Percentiles rank a stretch among this genome's conserved stretches.
Evolutionary conservation across 169 alveolate genomes (phyloP).

Genomic region (Sarcocystis neurona): DNA sequence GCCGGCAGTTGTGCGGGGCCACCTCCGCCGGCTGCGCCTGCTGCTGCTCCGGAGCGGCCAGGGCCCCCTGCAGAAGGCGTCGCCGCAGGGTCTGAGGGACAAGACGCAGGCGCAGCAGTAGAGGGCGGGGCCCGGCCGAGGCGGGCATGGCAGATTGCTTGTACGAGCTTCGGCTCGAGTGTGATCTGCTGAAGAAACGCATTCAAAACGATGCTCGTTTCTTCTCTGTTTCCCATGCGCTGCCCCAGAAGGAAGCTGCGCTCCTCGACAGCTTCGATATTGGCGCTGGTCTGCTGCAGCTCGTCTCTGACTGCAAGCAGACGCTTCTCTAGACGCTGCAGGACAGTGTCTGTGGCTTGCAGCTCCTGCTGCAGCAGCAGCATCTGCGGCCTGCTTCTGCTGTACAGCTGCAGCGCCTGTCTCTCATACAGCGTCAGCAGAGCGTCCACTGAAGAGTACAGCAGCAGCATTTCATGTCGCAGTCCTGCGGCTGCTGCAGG

Average conservation of each 20-base stretch:
- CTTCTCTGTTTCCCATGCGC: slow-evolving; percentile 2
- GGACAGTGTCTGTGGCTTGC: slow-evolving; percentile 12
- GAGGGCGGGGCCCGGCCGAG: slow-evolving; percentile 15
- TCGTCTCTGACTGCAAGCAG: slow-evolving; percentile 23
- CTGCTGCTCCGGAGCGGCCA: too few species aligned
- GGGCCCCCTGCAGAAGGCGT: too few species aligned
- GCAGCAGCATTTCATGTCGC: neutral
- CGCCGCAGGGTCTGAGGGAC: too few species aligned
- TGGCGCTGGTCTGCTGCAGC: slow-evolving; percentile 26
- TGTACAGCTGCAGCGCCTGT: slow-evolving; percentile 52
- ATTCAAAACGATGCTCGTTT: slow-evolving; percentile 2
- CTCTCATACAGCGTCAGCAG: slow-evolving; percentile 33
- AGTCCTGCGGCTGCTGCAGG: too few species aligned
- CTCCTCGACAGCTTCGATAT: slow-evolving; percentile 13
- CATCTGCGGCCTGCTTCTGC: slow-evolving; percentile 42
- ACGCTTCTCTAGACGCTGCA: neutral
- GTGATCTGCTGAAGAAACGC: slow-evolving; percentile 49
- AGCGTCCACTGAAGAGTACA: slow-evolving; percentile 32
- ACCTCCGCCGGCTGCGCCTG: too few species aligned
- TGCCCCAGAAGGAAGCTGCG: slow-evolving; percentile 24
- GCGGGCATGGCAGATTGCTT: slow-evolving; percentile 30
- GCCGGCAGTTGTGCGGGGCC: too few species aligned
- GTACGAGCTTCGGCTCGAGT: slow-evolving; percentile 34
- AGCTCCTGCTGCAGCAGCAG: slow-evolving; percentile 2
- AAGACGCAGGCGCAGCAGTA: too few species aligned